Conservation (phyloP, 495 filamentous ascomycete species). For the Hypoxylon intermedium region DNA sequence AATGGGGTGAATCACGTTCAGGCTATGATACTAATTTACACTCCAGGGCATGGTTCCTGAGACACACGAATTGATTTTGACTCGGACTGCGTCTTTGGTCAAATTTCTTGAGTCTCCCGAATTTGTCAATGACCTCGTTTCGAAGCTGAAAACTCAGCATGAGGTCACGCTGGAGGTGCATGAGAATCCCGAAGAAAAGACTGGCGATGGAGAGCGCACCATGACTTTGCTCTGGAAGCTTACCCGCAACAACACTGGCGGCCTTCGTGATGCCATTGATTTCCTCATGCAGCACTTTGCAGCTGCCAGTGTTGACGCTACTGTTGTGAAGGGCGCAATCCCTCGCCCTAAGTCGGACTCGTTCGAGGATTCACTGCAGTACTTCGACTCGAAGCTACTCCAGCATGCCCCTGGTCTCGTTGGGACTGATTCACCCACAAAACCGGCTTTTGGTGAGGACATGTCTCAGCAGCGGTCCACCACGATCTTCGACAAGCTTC, state of each 20-base stretch:
- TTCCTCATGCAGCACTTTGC: constrained; percentile 85
- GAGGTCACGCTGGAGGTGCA: constrained; percentile 81
- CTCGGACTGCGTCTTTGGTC: constrained; percentile 72
- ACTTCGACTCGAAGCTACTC: constrained; percentile 94
- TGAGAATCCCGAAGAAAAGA: constrained; percentile 60
- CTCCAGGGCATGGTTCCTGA: constrained; percentile 91
- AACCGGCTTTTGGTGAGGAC: constrained; percentile 78
- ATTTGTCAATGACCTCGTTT: constrained; percentile 77
- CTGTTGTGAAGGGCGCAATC: constrained; percentile 87
- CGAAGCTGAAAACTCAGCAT: constrained; percentile 88
- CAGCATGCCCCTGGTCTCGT: constrained; percentile 85
- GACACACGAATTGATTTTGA: constrained; percentile 86
- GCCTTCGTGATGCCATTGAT: constrained; percentile 94
- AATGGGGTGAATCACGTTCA: background rate
- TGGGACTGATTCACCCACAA: constrained; percentile 83
- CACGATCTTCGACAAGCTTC: constrained; percentile 81
- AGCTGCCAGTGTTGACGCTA: constrained; percentile 81
- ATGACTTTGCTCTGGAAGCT: constrained; percentile 68
- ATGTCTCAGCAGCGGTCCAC: constrained; percentile 76
- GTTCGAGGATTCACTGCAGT: constrained; percentile 94
- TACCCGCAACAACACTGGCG: constrained; percentile 96
- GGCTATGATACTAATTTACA: constrained; percentile 39
- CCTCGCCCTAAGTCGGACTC: constrained; percentile 97
- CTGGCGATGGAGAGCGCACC: constrained; percentile 60
- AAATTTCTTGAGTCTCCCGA: constrained; percentile 79